Base-by-base conservation (phyloP, 345 rosid species). In the Brassica cretica region DNA sequence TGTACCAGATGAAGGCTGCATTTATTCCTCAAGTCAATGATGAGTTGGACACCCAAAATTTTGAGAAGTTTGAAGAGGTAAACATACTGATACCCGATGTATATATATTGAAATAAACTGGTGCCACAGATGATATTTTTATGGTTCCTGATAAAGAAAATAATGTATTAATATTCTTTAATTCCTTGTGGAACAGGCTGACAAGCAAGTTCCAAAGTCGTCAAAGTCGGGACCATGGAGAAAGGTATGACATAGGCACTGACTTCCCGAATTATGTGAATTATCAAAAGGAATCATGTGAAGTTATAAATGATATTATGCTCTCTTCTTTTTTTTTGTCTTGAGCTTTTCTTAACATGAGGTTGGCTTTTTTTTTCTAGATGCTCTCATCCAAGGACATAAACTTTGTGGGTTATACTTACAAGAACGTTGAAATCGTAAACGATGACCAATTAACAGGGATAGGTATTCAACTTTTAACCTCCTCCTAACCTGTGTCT, bases 51-150 rank as follows among this genome's bases (percentile, higher is more conserved):
- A 95, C 98, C 55, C 98, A 95, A 84, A 93, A 95, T 80, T 95
- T 95, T 68, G 99, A 93, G 81, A 95, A 95, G 80, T 95, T 95
- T 83, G 99, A 95, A 79, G 99, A 95, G 94, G 99, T 95, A 73
- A 55, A 66, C 71, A 53, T 63, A 69, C 25, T 75, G 71, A 62
- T 78, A 15, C 16, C 62, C 12, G 64, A 55, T 63, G 6, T 14
- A 12, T 11, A 41, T 10, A 67, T 44, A 37, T 25, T 73, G 60
- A 68, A 29, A 56, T 39, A 2, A 0, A 60, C 5, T n/a, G 5
- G 65, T 61, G 8, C 56, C 18, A n/a, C 19, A 77, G 12, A 65
- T 64, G 66, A 53, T 70, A 10, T 68, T 8, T 67, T 8, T 66
- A 53, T 33, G 44, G 56, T 41, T 80, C 18, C 64, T 75, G 68